Conservation (phyloP, 306 rosid genomes). For the Acacia crassicarpa region DNA sequence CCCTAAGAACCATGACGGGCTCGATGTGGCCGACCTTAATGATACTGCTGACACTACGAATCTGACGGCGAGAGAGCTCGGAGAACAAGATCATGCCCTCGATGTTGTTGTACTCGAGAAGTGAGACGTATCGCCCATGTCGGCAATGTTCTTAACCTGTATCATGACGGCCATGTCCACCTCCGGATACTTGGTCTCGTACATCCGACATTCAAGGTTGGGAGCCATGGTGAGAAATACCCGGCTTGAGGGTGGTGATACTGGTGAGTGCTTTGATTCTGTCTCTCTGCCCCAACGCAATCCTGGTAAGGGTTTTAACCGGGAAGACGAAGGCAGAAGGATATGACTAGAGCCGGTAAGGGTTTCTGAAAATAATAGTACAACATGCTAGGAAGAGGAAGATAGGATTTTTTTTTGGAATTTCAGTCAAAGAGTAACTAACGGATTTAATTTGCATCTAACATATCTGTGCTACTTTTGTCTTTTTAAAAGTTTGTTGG, state of each 20-base stretch:
- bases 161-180: slow-evolving; percentile 99
- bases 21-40: no score
- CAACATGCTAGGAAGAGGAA: no score
- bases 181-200: slow-evolving; percentile 88
- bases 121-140: slow-evolving; percentile 97
- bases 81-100: slow-evolving; percentile 97
- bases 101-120: slow-evolving; percentile 92
- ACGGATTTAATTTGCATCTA: no score
- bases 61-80: slow-evolving; percentile 97
- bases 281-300: background rate
- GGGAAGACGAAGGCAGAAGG: background rate
- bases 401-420: no score
- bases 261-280: background rate
- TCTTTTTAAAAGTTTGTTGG: no score
- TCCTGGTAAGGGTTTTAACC: background rate
- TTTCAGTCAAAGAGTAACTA: no score
- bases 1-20: no score
- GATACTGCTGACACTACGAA: no score
- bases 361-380: no score
- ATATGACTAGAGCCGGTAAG: no score
- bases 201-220: slow-evolving; percentile 91
- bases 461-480: no score
- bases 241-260: background rate
- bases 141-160: slow-evolving; percentile 95
- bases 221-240: slow-evolving; percentile 34